Base-by-base conservation (phyloP, 768 basidiomycete genomes). In the Hericium rajendrae region DNA sequence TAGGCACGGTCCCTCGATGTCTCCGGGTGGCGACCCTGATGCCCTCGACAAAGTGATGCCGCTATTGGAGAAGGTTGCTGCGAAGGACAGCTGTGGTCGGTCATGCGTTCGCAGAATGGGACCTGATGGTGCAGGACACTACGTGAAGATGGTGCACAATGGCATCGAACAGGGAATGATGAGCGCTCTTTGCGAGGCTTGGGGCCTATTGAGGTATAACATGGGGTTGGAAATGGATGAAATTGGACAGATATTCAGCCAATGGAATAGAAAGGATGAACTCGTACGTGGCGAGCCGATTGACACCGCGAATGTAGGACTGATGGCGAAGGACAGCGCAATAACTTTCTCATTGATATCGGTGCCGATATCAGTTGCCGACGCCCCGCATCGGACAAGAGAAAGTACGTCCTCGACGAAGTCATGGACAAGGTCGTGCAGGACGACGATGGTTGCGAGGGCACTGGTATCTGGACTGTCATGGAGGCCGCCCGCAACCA, bases 91-190 rank as follows among this genome's bases (percentile, higher is more conserved):
- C 32, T 6, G 2, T 32, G 32, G 32, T 32, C 32, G 32, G 2
- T 8, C 32, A 2, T 32, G 32, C 6, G 32, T 32, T 10, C 32
- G 32, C 32, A 32, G 6, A 32, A 32, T 66, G 11, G 62, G 65
- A 6, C 62, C 62, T 11, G 60, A 57, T 8, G 58, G 62, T 37
- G 58, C 61, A 41, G 65, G 62, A 24, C 65, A 64, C 60, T 62
- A 62, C 41, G 63, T 66, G 18, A 64, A 66, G 61, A 64, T 66
- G 65, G 58, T 62, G 51, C 65, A 66, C 56, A 66, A 66, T 54
- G 65, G 65, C 12, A 66, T 66, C 57, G 65, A 66, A 55, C 65
- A 66, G 53, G 65, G 61, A 22, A 64, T 66, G 32, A 48, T 66
- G 41, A 61, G 62, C 24, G 49, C 59, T 24, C 55, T 32, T 32